These are phyloP conservation scores for Phaseolus lunatus DNA, from an alignment of 306 rosid genomes.

Conservation along the genomic window DNA sequence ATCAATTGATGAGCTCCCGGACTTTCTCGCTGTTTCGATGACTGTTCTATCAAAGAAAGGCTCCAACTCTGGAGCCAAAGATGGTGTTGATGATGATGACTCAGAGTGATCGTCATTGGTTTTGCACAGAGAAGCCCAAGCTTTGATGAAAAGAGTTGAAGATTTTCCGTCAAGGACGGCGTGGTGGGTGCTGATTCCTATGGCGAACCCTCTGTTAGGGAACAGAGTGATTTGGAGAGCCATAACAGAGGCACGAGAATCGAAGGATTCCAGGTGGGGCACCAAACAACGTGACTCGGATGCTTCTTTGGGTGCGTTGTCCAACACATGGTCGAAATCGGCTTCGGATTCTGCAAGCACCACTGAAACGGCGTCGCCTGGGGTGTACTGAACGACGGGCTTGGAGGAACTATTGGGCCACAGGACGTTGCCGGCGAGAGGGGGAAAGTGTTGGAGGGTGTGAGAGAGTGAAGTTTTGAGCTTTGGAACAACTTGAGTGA, in stretches of 20 bases:
- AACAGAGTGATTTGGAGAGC: conserved; percentile 64
- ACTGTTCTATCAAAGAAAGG: conserved; percentile 52
- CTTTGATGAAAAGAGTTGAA: conserved; percentile 55
- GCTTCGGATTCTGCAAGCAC: conserved; percentile 52
- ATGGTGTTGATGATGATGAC: background rate
- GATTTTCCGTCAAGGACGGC: conserved; percentile 63
- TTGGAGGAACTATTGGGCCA: conserved; percentile 55
- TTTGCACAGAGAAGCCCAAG: conserved; percentile 58
- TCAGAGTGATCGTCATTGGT: background rate
- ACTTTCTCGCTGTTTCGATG: conserved; percentile 44
- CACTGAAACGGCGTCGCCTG: conserved; percentile 56
- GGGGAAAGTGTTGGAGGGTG: conserved; percentile 60
- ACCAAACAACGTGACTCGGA: conserved; percentile 44
- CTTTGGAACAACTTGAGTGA: conserved; percentile 45
- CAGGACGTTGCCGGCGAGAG: conserved; percentile 55
- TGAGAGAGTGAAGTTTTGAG: conserved; percentile 67
- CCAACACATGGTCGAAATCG: conserved; percentile 44
- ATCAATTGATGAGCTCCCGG: background rate
- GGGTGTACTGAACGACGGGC: conserved; percentile 52
- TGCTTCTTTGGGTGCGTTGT: conserved; percentile 39
- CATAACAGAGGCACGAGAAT: conserved; percentile 42
- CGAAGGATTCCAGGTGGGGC: conserved; percentile 50
- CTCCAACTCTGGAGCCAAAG: conserved; percentile 38
- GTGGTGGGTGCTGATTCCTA: conserved; percentile 60
- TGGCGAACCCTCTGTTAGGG: conserved; percentile 53